Conservation (phyloP, 371 early-diverging fungal species). For the Mucor circinelloides region DNA sequence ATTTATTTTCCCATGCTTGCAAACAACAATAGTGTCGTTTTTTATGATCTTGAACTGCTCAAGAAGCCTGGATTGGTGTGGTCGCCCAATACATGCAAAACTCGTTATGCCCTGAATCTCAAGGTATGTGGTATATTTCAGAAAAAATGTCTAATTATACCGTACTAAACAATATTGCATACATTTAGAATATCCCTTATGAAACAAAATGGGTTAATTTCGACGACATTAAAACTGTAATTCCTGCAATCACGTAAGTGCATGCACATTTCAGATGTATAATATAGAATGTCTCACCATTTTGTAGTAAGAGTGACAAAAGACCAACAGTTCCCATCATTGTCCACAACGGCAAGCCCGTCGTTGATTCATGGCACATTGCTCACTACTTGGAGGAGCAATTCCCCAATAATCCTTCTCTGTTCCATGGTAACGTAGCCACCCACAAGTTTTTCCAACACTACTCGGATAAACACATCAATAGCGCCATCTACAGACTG, state of each 20-base stretch:
- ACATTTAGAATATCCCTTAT: slow-evolving; percentile 20
- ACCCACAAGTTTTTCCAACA: slow-evolving; percentile 18
- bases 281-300: not conserved
- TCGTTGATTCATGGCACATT: slow-evolving; percentile 29
- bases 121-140: slow-evolving; percentile 13
- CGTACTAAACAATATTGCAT: not conserved
- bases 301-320: slow-evolving; percentile 1
- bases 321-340: slow-evolving; percentile 21
- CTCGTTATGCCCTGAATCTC: slow-evolving; percentile 25
- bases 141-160: not conserved
- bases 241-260: slow-evolving; percentile 15
- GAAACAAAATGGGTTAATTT: slow-evolving; percentile 24
- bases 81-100: slow-evolving; percentile 28
- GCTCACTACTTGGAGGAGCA: slow-evolving; percentile 21
- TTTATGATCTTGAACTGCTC: slow-evolving; percentile 18
- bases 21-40: slow-evolving; percentile 3
- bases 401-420: slow-evolving; percentile 11
- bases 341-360: slow-evolving; percentile 9
- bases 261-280: not conserved
- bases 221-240: not conserved
- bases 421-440: slow-evolving; percentile 19
- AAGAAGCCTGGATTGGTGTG: slow-evolving; percentile 6
- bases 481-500: slow-evolving; percentile 4
- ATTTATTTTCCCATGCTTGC: slow-evolving; percentile 19
- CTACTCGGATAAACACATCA: not conserved